Conservation (phyloP, 768 basidiomycete species). For the Lactarius akahatsu region DNA sequence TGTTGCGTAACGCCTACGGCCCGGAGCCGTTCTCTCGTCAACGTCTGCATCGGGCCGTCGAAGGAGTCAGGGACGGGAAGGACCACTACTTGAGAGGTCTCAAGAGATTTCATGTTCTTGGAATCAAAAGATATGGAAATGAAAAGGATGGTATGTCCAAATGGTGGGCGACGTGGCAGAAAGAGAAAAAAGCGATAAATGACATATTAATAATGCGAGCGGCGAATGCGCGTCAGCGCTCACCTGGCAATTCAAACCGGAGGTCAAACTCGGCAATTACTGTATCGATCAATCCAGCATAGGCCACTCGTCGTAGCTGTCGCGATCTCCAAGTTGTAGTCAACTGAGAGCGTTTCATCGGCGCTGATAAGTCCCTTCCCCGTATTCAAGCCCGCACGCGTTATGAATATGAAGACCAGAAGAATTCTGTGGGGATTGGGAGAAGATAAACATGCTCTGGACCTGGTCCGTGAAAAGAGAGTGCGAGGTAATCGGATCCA, state of each 20-base stretch:
- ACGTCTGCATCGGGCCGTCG: neutral
- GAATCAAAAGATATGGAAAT: neutral
- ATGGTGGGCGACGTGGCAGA: neutral
- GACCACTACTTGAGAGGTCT: neutral
- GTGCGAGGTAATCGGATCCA: neutral
- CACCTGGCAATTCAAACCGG: neutral
- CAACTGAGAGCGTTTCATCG: neutral
- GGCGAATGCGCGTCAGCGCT: conserved; percentile 7
- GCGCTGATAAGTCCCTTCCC: neutral
- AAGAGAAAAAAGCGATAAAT: neutral
- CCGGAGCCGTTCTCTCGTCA: neutral
- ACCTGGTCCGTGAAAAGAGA: neutral
- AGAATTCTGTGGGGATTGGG: too few relatives aligned
- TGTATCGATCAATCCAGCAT: neutral
- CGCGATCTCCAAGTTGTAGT: neutral
- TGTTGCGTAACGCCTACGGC: conserved; percentile 3
- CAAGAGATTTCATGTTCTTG: conserved; percentile 1
- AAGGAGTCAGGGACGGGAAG: neutral
- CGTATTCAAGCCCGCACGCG: neutral
- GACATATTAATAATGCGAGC: neutral
- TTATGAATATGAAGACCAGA: neutral
- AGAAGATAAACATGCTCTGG: neutral
- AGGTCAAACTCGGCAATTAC: neutral
- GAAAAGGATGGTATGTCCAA: neutral
- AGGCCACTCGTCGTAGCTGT: neutral